These are phyloP conservation scores for Termitomyces sp. DNA, from an alignment of 768 basidiomycete genomes.

Conservation along the genomic window DNA sequence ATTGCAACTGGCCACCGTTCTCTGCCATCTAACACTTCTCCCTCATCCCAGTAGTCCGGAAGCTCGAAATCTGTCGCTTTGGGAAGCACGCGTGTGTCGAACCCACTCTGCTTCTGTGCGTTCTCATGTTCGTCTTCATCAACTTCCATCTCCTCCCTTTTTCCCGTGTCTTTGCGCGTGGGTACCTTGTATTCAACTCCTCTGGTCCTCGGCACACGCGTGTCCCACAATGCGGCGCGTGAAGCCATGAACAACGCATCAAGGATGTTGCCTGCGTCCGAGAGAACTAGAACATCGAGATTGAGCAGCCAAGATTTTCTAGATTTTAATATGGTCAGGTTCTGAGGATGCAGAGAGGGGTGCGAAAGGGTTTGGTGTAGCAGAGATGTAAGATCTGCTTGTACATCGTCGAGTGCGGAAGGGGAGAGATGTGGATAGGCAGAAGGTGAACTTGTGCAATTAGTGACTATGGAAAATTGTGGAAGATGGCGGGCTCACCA, in stretches of 20 bases:
- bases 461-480: neutral
- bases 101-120: conserved; percentile 34
- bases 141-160: conserved; percentile 47
- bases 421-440: conserved; percentile 70
- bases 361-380: conserved; percentile 63
- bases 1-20: conserved; percentile 72
- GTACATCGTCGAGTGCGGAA: conserved; percentile 66
- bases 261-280: conserved; percentile 68
- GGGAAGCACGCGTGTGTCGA: conserved; percentile 47
- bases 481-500: conserved; percentile 51
- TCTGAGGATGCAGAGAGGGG: conserved; percentile 56
- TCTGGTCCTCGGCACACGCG: conserved; percentile 70
- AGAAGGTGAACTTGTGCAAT: conserved; percentile 54
- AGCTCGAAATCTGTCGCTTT: conserved; percentile 79
- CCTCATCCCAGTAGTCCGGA: conserved; percentile 85
- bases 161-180: neutral
- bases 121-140: conserved; percentile 28
- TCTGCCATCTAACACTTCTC: conserved; percentile 55
- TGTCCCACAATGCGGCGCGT: conserved; percentile 75
- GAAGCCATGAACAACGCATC: conserved; percentile 79
- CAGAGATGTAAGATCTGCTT: conserved; percentile 62
- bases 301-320: conserved; percentile 73
- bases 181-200: conserved; percentile 60
- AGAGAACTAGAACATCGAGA: conserved; percentile 68
- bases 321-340: conserved; percentile 51